Evolutionary conservation across 2,329 filamentous ascomycete genomes (phyloP), one percentile per base, ranked within the genome.

Genomic region (Pezicula carpinea): DNA sequence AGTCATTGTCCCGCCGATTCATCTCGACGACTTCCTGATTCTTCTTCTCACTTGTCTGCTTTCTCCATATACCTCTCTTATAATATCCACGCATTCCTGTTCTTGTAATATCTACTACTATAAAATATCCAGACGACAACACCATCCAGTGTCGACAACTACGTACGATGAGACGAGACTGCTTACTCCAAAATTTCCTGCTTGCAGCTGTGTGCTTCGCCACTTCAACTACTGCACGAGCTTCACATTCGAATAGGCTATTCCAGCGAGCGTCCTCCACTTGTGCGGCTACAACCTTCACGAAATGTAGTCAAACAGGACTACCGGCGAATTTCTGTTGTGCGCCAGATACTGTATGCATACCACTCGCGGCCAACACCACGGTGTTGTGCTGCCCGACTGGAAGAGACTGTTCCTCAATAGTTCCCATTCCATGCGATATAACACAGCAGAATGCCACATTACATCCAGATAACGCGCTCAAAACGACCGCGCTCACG

Each of bases 261-360:
- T 71, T 77, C 54, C 57, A 62, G 47, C 69, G 75, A 47, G 64
- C 67, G 38, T 66, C 68, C 34, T 66, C 68, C 34, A 73, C 70
- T 32, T 86, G 83, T 65, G 67, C 74, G 33, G 71, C 75, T 31
- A 59, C 70, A 14, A 55, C 63, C 43, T 74, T 79, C 47, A 63
- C 67, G 15, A 70, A 72, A 54, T 89, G 85, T 61, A 66, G 74
- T 19, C 61, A 65, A 46, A 51, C 67, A 22, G 70, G 68, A 23
- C 71, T 87, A 18, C 83, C 85, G 1, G 69, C 69, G 43, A 72
- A 76, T 61, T 88, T 90, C 62, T 89, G 85, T 70, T 91, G 87
- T 60, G 66, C 74, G 3, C 51, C 66, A 22, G 66, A 63, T 15
- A 68, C 73, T 6, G 72, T 61, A 3, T 91, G 87, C 66, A 69